phyloP scores from a whole-genome alignment of 176 grass and related monocot species.

The Phragmites australis region DNA sequence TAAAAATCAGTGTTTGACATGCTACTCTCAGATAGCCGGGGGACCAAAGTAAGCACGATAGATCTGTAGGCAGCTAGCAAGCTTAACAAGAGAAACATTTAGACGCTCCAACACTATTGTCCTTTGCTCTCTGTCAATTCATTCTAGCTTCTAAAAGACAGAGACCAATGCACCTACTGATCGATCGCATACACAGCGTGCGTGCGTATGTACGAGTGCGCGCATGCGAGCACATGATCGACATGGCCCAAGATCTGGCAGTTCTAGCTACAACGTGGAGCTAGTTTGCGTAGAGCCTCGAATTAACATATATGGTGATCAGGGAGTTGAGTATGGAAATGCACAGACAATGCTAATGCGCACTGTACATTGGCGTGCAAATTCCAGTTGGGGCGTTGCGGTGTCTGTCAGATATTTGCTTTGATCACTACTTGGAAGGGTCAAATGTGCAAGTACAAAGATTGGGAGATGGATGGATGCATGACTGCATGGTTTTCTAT shows the following conservation, averaged over 20 bases:
- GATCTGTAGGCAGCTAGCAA: conserved; percentile 41
- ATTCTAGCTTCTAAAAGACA: conserved; percentile 42
- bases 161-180: conserved; percentile 28
- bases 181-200: background rate
- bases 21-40: conserved; percentile 55
- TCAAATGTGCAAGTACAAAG: conserved; percentile 30
- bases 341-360: conserved; percentile 38
- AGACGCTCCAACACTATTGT: conserved; percentile 36
- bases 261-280: conserved; percentile 27
- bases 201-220: conserved; percentile 5
- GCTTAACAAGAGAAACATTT: conserved; percentile 30
- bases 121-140: conserved; percentile 39
- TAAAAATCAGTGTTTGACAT: conserved; percentile 66
- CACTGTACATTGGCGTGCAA: conserved; percentile 40
- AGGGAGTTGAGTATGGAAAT: conserved; percentile 31
- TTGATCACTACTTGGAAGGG: conserved; percentile 38
- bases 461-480: background rate
- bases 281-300: conserved; percentile 30
- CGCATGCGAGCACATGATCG: conserved; percentile 41
- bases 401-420: conserved; percentile 37
- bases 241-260: conserved; percentile 15
- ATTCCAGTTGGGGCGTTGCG: conserved; percentile 3
- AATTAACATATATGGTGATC: background rate
- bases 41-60: conserved; percentile 46
- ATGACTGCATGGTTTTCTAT: background rate